Base-by-base conservation (phyloP, 2,329 filamentous ascomycete species). In the Hypoxylon sp. region DNA sequence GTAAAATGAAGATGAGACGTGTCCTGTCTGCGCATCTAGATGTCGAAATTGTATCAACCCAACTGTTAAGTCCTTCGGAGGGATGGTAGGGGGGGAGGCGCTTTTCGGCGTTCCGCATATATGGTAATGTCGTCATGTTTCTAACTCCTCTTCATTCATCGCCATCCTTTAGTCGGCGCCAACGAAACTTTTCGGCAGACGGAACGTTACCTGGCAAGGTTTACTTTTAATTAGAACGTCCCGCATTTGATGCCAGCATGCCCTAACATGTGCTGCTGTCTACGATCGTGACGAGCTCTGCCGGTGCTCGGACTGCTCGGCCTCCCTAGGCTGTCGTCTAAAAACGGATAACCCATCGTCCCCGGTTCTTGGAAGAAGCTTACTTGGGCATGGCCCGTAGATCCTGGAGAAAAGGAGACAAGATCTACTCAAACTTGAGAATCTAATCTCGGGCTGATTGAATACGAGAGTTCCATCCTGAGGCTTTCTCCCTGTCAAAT, bases 341-440 rank as follows among this genome's bases (percentile, higher is more conserved):
- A n/a, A n/a, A n/a, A n/a, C 9, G 21, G 21, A 25, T 30, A 38
- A 30, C 45, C 32, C 29, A 55, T 44, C 30, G 20, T 51, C 53
- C 48, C 57, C 53, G 48, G 49, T 51, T 57, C 50, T 57, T 51
- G 46, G 43, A 47, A 49, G 53, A n/a, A 55, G 57, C 53, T 60
- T 60, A 49, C 35, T 41, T 27, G 7, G 27, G 31, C 26, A 25
- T 38, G 29, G 29, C 30, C 11, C 11, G 21, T 43, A 8, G 40
- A 25, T 30, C 27, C 19, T 37, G 13, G 37, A 20, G 21, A 25
- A 25, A 25, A 31, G 43, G 45, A 31, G 34, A 34, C 34, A 11
- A 34, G 40, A 48, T 55, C 43, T 45, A 31, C 38, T 45, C 27
- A 47, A 55, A 55, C 32, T 51, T 37, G 20, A 30, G 45, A 35